phyloP scores from a whole-genome alignment of 2,329 filamentous ascomycete species.

The Phyllosticta capitalensis region DNA sequence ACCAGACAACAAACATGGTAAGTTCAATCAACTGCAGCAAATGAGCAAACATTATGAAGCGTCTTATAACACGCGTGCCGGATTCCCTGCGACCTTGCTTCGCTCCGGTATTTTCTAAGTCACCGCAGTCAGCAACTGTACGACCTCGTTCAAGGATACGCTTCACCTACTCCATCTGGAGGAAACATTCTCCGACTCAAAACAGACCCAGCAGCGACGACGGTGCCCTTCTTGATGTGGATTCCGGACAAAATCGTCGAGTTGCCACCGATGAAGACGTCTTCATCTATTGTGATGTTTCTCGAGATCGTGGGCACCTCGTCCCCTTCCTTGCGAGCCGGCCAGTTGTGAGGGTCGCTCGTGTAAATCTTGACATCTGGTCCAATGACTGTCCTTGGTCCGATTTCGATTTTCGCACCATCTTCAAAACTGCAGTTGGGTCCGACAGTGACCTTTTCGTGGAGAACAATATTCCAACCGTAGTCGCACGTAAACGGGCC shows the following conservation, averaged over 20 bases:
- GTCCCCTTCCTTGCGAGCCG: slow-evolving; percentile 62
- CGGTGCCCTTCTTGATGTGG: slow-evolving; percentile 44
- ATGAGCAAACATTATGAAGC: background rate
- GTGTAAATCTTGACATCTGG: slow-evolving; percentile 83
- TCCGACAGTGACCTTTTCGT: slow-evolving; percentile 73
- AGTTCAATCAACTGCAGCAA: background rate
- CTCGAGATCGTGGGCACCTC: slow-evolving; percentile 62
- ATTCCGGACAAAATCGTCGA: slow-evolving; percentile 51
- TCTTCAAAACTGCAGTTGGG: slow-evolving; percentile 80
- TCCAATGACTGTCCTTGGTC: slow-evolving; percentile 59
- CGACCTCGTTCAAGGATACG: background rate
- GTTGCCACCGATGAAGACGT: slow-evolving; percentile 56
- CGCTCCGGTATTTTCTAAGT: background rate
- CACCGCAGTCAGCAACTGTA: background rate
- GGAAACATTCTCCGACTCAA: slow-evolving; percentile 22
- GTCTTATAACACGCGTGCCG: slow-evolving; percentile 26
- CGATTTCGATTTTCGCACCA: slow-evolving; percentile 73
- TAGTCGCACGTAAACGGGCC: slow-evolving; percentile 89
- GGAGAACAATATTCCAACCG: slow-evolving; percentile 87
- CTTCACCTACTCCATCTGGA: slow-evolving; percentile 1
- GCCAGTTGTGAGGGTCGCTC: slow-evolving; percentile 57
- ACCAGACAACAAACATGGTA: background rate
- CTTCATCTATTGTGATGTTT: slow-evolving; percentile 65
- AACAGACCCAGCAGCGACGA: slow-evolving; percentile 45
- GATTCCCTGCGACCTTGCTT: slow-evolving; percentile 34